Conservation (phyloP, 169 alveolate genomes). For the Cryptosporidium andersoni region DNA sequence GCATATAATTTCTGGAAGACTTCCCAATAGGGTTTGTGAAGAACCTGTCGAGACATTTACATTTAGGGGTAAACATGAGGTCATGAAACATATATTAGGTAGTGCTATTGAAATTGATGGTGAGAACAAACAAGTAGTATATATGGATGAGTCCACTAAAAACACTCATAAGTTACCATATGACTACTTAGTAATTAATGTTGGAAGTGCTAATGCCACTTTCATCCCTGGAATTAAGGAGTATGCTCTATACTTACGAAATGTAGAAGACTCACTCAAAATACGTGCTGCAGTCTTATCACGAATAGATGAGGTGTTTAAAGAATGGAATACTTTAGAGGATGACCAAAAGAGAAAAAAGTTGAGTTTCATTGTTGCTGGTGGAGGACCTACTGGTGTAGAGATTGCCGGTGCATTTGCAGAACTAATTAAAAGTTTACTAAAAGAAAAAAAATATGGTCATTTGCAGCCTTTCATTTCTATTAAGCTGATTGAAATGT, state of each 20-base stretch:
- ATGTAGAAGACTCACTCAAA: conserved; percentile 26
- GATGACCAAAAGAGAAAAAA: conserved; percentile 28
- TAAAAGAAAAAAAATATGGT: conserved; percentile 6
- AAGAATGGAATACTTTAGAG: conserved; percentile 21
- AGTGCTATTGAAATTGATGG: conserved; percentile 51
- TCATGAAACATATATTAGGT: conserved; percentile 33
- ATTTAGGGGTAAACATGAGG: conserved; percentile 21
- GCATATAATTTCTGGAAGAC: conserved; percentile 44
- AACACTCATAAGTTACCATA: conserved; percentile 15
- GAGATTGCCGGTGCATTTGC: conserved; percentile 67
- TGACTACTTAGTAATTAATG: conserved; percentile 46
- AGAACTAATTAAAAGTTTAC: conserved; percentile 13
- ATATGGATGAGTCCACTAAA: conserved; percentile 11
- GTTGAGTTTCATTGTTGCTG: conserved; percentile 56
- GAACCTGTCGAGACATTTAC: conserved; percentile 30
- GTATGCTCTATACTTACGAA: conserved; percentile 22
- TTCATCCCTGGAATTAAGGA: conserved; percentile 53
- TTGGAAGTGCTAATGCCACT: conserved; percentile 45
- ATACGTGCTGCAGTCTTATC: conserved; percentile 13
- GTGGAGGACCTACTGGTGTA: conserved; percentile 72
- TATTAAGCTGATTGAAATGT: conserved; percentile 72
- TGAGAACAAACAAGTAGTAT: conserved; percentile 30
- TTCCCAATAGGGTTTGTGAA: conserved; percentile 62
- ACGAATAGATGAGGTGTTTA: conserved; percentile 30
- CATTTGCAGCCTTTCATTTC: conserved; percentile 3